Percentiles rank a stretch among this genome's conserved stretches.
Evolutionary conservation across 2,329 filamentous ascomycete genomes (phyloP).

Genomic region (Cytospora paraplurivora): DNA sequence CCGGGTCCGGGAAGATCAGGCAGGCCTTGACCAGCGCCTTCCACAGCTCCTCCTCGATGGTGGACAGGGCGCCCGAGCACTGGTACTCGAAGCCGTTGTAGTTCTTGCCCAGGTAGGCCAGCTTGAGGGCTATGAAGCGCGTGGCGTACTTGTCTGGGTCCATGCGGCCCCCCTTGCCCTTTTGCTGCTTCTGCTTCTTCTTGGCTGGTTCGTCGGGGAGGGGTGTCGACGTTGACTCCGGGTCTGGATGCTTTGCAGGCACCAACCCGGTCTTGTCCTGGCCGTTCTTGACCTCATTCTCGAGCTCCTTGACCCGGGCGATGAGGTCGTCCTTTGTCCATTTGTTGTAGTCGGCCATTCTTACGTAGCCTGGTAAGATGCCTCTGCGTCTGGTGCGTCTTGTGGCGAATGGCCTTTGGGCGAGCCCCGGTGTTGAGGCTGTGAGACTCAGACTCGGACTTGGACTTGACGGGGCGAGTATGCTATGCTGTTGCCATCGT

Average conservation of each 20-base stretch:
- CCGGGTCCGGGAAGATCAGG: slow-evolving; percentile 69
- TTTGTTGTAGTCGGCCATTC: slow-evolving; percentile 53
- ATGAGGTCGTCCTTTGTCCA: slow-evolving; percentile 73
- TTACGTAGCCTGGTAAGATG: background rate
- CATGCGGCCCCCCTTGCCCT: slow-evolving; percentile 57
- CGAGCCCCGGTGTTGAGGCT: background rate
- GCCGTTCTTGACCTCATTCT: slow-evolving; percentile 59
- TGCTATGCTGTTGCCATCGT: slow-evolving; percentile 23
- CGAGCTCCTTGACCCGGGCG: slow-evolving; percentile 66
- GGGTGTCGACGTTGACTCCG: background rate
- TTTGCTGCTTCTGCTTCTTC: slow-evolving; percentile 42
- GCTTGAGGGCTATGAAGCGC: slow-evolving; percentile 84
- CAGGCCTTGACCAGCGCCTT: slow-evolving; percentile 81
- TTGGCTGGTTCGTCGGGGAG: slow-evolving; percentile 12
- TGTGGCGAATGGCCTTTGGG: background rate
- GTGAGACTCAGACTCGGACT: background rate
- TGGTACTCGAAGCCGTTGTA: slow-evolving; percentile 96
- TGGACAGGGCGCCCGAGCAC: slow-evolving; percentile 69
- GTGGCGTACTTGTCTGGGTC: slow-evolving; percentile 82
- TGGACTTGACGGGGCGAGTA: background rate
- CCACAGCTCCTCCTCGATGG: slow-evolving; percentile 93
- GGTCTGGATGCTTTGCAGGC: background rate
- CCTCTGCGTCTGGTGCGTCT: background rate
- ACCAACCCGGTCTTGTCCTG: slow-evolving; percentile 33
- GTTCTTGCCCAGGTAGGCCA: slow-evolving; percentile 86